Conservation (phyloP, 78 protist genomes). For the Diacronema lutheri region DNA sequence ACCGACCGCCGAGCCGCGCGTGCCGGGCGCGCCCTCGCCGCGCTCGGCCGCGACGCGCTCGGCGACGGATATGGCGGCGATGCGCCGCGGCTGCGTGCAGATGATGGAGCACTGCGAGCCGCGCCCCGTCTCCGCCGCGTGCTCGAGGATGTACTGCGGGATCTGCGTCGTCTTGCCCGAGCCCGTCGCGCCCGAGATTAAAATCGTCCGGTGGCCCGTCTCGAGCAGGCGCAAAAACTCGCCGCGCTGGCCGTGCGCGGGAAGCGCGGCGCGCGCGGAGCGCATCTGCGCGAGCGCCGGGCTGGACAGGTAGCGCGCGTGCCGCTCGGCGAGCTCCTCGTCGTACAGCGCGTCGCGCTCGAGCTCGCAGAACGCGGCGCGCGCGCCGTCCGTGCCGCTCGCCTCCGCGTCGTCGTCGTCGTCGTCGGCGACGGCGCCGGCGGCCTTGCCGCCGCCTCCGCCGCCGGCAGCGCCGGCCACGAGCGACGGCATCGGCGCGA, state of each 20-base stretch:
- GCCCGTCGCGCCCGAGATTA: conserved; percentile 77
- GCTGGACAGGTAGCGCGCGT: too few species aligned
- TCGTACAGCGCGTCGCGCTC: too few species aligned
- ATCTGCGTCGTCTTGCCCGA: conserved; percentile 83
- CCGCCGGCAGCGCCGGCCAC: too few species aligned
- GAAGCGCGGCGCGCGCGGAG: conserved; percentile 23
- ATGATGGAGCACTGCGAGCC: not conserved
- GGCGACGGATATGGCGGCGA: conserved; percentile 83
- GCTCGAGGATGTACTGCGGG: conserved; percentile 63
- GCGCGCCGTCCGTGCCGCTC: too few species aligned
- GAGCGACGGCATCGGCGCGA: too few species aligned
- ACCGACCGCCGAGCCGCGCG: conserved; percentile 49
- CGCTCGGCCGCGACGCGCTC: conserved; percentile 80
- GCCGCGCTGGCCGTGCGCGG: conserved; percentile 1
- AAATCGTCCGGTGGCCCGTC: not conserved
- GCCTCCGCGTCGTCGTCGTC: too few species aligned
- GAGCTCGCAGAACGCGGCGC: too few species aligned
- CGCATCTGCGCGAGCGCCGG: not conserved
- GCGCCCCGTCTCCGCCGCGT: not conserved
- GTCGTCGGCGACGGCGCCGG: too few species aligned
- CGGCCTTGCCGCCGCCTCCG: too few species aligned
- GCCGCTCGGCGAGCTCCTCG: too few species aligned
- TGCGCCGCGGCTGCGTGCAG: conserved; percentile 86
- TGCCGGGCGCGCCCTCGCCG: conserved; percentile 3
- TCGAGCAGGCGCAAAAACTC: conserved; percentile 6